Evolutionary conservation across 2,329 filamentous ascomycete species (phyloP), one percentile per base, ranked within the genome.

Genomic region (Fusarium musae): DNA sequence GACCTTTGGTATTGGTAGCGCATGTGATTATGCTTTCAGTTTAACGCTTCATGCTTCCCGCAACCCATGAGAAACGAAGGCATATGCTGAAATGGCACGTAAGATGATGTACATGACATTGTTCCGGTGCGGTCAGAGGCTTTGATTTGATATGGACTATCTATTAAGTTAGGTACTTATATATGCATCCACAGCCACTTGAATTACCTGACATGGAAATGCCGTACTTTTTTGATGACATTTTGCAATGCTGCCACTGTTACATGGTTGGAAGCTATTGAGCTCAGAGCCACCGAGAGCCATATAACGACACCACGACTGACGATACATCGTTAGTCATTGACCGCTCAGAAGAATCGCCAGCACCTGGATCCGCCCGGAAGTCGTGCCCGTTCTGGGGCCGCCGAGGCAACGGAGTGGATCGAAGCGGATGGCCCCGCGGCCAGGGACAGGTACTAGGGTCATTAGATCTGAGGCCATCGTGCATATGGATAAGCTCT

Each of bases 391-490:
- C 36, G 53, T 59, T 58, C 54, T 54, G 64, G 59, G 23, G 43
- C 69, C 53, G 28, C 46, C 42, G 43, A 63, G 44, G 63, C 37
- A 54, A 54, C 53, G 52, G 52, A 39, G 71, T 73, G 71, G 71
- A 73, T 74, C 66, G 54, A 59, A 47, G 50, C 60, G 59, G 67
- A 60, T 59, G 72, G 63, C 63, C 49, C 71, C 62, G 39, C 56
- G 63, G 50, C 46, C 63, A 59, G 49, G 47, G 59, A 59, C 60
- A 59, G 42, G 67, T 62, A 47, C 71, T 64, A 71, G 71, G 71
- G 52, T 58, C 46, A 59, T 36, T 69, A 64, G 71, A 68, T 74
- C 57, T 72, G 66, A 73, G 54, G 62, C 53, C 66, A 73, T 72
- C 70, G 47, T 72, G 56, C 47, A 65, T 47, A 67, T 71, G 70